Conservation (phyloP, 75 land plant genomes). For the Isoetes taiwanensis region DNA sequence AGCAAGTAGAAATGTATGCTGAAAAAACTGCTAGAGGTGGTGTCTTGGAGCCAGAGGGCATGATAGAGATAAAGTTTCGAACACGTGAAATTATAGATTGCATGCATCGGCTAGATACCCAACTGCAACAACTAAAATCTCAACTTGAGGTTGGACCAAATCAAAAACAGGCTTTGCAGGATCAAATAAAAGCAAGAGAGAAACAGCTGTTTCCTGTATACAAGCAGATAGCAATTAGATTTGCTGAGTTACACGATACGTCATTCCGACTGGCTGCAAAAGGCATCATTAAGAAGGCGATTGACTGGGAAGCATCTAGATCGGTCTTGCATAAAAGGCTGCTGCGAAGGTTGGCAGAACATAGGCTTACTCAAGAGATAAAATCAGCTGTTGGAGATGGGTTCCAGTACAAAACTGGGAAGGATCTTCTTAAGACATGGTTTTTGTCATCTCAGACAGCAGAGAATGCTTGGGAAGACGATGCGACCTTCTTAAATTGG, state of each 20-base stretch:
- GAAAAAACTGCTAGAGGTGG: slow-evolving; percentile 79
- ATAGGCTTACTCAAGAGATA: slow-evolving; percentile 34
- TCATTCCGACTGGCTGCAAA: slow-evolving; percentile 92
- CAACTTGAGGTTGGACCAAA: slow-evolving; percentile 31
- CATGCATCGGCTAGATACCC: slow-evolving; percentile 78
- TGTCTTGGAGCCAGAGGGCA: slow-evolving; percentile 94
- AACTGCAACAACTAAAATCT: slow-evolving; percentile 35
- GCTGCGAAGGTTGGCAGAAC: slow-evolving; percentile 66
- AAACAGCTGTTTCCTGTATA: slow-evolving; percentile 68
- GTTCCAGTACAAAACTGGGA: slow-evolving; percentile 40
- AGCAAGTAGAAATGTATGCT: slow-evolving; percentile 96
- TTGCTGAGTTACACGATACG: slow-evolving; percentile 90
- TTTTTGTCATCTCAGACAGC: slow-evolving; percentile 32
- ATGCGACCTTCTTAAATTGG: slow-evolving; percentile 67
- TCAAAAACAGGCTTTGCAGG: slow-evolving; percentile 28
- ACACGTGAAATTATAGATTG: slow-evolving; percentile 66
- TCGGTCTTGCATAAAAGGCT: slow-evolving; percentile 69
- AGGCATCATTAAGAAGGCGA: slow-evolving; percentile 67
- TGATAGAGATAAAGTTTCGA: slow-evolving; percentile 92
- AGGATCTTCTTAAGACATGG: slow-evolving; percentile 49
- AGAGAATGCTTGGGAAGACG: slow-evolving; percentile 47
- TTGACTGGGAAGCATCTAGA: slow-evolving; percentile 56
- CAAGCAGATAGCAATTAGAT: slow-evolving; percentile 82
- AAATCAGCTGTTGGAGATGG: slow-evolving; percentile 63
- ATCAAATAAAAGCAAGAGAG: slow-evolving; percentile 56